Evolutionary conservation across 345 rosid species (phyloP), one percentile per base, ranked within the genome.

Genomic region (Erodium maritimum): DNA sequence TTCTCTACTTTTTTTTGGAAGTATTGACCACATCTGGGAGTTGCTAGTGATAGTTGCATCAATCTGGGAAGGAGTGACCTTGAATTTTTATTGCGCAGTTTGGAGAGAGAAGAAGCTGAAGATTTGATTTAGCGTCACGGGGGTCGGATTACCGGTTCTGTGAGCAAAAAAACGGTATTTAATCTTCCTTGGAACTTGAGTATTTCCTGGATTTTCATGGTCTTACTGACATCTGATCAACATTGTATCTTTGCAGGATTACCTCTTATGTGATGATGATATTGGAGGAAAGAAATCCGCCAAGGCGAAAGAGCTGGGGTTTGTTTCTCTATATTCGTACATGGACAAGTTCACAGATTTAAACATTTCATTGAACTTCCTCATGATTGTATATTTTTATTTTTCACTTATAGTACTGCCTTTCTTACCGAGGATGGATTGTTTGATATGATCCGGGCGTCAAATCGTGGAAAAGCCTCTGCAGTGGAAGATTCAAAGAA

Each of bases 81-180:
- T 66, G 23, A 57, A 56, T 53, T 57, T 66, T 69, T 58, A 57
- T 61, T 52, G 45, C 57, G 4, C 78, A 93, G 99, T 77, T 75
- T 93, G 73, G 99, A 93, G 80, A 83, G 99, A 71, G 96, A 93
- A 79, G 99, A 93, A 70, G 99, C 96, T 48, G 99, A 89, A 72
- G 99, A 86, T 79, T 66, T 93, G 75, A 84, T 93, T 61, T 89
- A 89, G 78, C 83, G 94, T 5, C 80, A 86, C 63, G 95, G 95
- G 33, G 99, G 99, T 60, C 96, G 99, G 66, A 54, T 93, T 56
- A 93, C 96, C 61, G 87, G 91, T 73, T 83, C 99, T 59, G 82
- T 93, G 65, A 93, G 99, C 99, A 93, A 89, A 81, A 93, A 85
- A 79, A 93, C 99, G 78, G 99, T 93, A 59, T 60, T 62, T 29